Conservation (phyloP, 1,284 basidiomycete species). For the Pyrrhoderma noxium region DNA sequence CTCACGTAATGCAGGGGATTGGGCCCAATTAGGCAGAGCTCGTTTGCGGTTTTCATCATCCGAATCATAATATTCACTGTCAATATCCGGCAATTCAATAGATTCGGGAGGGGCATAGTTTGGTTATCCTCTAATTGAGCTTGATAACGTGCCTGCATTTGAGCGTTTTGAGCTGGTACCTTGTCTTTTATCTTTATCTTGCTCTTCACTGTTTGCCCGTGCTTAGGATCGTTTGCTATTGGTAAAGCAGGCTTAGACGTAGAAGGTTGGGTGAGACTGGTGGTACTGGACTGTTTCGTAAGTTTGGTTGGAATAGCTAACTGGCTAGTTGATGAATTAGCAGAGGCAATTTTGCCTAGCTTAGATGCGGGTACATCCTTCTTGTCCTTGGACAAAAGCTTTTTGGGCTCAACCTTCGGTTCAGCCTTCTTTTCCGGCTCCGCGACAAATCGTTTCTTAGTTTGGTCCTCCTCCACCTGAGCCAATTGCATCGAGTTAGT, state of each 20-base stretch:
- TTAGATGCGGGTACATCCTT: slow-evolving; percentile 31
- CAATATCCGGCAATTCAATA: slow-evolving; percentile 88
- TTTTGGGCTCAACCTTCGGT: slow-evolving; percentile 42
- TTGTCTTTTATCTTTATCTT: slow-evolving; percentile 39
- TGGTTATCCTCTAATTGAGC: slow-evolving; percentile 30
- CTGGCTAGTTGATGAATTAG: slow-evolving; percentile 23
- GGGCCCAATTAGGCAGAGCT: slow-evolving; percentile 81
- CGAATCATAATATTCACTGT: slow-evolving; percentile 93
- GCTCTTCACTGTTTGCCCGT: slow-evolving; percentile 21
- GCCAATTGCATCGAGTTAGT: slow-evolving; percentile 18
- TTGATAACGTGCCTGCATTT: slow-evolving; percentile 44
- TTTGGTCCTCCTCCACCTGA: slow-evolving; percentile 49
- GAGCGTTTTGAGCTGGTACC: slow-evolving; percentile 58
- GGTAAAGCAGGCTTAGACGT: slow-evolving; percentile 22
- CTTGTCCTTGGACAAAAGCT: slow-evolving; percentile 33
- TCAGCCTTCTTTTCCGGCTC: slow-evolving; percentile 54
- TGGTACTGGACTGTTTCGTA: slow-evolving; percentile 25
- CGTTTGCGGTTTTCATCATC: slow-evolving; percentile 76
- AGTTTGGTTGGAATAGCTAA: slow-evolving; percentile 23
- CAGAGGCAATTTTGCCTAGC: slow-evolving; percentile 27
- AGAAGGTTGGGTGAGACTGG: slow-evolving; percentile 10
- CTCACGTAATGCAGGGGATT: slow-evolving; percentile 76
- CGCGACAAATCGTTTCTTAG: slow-evolving; percentile 61
- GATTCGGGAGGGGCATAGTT: slow-evolving; percentile 65
- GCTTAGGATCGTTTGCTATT: slow-evolving; percentile 22